Conservation (phyloP, 495 filamentous ascomycete species). For the Trichoderma virens region DNA sequence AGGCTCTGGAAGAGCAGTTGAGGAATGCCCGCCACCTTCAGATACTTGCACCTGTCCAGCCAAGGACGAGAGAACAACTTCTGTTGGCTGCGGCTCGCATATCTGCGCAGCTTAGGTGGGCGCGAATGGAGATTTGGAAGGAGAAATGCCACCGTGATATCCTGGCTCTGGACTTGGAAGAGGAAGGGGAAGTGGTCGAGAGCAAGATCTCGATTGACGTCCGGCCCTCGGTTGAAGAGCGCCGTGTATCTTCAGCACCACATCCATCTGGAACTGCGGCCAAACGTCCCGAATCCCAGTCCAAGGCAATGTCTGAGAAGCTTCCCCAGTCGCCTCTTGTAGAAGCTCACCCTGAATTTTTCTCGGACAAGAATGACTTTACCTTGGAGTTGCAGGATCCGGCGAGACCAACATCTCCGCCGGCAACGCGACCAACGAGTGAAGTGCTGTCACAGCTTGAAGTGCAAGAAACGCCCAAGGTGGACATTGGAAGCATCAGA, state of each 20-base stretch:
- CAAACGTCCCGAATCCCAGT: background rate
- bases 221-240: background rate
- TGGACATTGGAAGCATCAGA: background rate
- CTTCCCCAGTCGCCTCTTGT: background rate
- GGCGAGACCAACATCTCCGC: background rate
- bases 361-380: constrained; percentile 19
- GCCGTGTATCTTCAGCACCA: background rate
- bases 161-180: constrained; percentile 72
- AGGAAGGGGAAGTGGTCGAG: constrained; percentile 43
- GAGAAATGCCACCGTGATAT: constrained; percentile 88
- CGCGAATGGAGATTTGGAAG: constrained; percentile 86
- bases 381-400: background rate
- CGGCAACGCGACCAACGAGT: background rate
- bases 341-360: background rate
- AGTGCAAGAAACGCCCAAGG: background rate
- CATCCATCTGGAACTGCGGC: background rate
- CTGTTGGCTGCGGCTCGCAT: constrained; percentile 77
- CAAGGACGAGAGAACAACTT: constrained; percentile 77
- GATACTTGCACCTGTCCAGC: constrained; percentile 79
- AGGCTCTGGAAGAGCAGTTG: constrained; percentile 70
- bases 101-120: constrained; percentile 87
- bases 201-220: background rate
- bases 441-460: background rate
- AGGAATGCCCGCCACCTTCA: constrained; percentile 90
- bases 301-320: background rate